phyloP scores from a whole-genome alignment of 2,329 filamentous ascomycete species.

The Akanthomyces lecanii region DNA sequence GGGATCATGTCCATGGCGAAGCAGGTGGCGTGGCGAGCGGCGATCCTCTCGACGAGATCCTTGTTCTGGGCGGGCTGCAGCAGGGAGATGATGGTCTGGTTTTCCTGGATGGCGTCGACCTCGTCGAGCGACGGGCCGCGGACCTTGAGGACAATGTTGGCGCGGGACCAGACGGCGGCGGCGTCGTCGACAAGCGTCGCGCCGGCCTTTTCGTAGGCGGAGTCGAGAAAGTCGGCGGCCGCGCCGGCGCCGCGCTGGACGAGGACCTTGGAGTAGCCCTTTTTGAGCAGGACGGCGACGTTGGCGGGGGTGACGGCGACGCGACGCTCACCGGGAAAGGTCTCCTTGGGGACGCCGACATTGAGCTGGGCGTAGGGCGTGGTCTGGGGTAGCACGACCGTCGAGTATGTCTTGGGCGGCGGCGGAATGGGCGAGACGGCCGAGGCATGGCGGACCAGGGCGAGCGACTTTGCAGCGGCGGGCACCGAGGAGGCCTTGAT shows the following conservation, averaged over 20 bases:
- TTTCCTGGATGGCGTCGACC: conserved; percentile 61
- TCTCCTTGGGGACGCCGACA: conserved; percentile 76
- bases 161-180: conserved; percentile 65
- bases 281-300: conserved; percentile 76
- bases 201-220: conserved; percentile 72
- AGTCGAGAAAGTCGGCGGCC: conserved; percentile 71
- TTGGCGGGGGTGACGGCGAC: conserved; percentile 84
- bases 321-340: conserved; percentile 72
- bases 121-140: conserved; percentile 69
- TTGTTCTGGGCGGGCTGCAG: conserved; percentile 79
- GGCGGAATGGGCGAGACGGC: conserved; percentile 24
- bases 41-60: conserved; percentile 67
- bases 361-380: conserved; percentile 68
- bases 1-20: conserved; percentile 95
- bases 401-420: conserved; percentile 35
- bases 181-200: conserved; percentile 69
- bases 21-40: conserved; percentile 64
- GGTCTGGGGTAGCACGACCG: conserved; percentile 38
- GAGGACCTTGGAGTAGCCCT: conserved; percentile 73
- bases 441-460: conserved; percentile 38
- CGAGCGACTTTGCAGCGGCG: conserved; percentile 30
- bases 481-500: conserved; percentile 24
- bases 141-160: conserved; percentile 81
- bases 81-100: conserved; percentile 75
- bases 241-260: conserved; percentile 78